Evolutionary conservation across 352 stramenopile genomes (phyloP), one percentile per base, ranked within the genome.

Genomic region (Phytophthora sansomeana): DNA sequence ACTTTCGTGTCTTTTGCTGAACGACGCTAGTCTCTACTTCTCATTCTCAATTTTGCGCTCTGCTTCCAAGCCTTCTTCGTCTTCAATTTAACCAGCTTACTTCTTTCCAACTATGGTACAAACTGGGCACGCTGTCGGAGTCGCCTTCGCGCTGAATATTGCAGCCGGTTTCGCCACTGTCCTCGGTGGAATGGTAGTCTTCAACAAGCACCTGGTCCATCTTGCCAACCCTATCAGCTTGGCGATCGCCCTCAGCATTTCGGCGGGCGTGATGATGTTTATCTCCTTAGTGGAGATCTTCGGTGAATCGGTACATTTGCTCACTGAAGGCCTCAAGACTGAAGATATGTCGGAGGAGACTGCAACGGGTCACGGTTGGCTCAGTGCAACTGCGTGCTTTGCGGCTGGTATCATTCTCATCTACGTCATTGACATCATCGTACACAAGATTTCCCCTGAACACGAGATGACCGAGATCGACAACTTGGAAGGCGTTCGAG

Each of bases 321-420:
- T 85, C 14, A 63, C 58, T 5, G 52, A 72, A 58, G 75, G 74
- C 17, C 74, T 82, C 39, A 74, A 77, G 32, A 81, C 61, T 6
- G 66, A 70, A 0, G 54, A 63, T 24, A 72, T 81, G 63, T 69
- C 64, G 19, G 47, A 75, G 16, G 55, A 74, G 11, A 82, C 69
- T 0, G 69, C 72, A 11, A 57, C 32, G 6, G 74, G 77, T 9
- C 75, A 90, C 32, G 87, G 79, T 0, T 97, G 95, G 75, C 67
- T 96, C 24, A 80, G 81, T 56, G 81, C 89, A 6, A 97, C 92
- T 2, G 53, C 83, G 4, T 96, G 79, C 72, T 97, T 98, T 73
- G 97, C 93, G 68, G 77, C 57, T 14, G 94, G 92, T 48, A 91
- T 98, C 13, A 26, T 58, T 3, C 47, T 88, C n/a, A 83, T 87